Evolutionary conservation across 495 filamentous ascomycete genomes (phyloP).

Genomic region (Podospora didyma): DNA sequence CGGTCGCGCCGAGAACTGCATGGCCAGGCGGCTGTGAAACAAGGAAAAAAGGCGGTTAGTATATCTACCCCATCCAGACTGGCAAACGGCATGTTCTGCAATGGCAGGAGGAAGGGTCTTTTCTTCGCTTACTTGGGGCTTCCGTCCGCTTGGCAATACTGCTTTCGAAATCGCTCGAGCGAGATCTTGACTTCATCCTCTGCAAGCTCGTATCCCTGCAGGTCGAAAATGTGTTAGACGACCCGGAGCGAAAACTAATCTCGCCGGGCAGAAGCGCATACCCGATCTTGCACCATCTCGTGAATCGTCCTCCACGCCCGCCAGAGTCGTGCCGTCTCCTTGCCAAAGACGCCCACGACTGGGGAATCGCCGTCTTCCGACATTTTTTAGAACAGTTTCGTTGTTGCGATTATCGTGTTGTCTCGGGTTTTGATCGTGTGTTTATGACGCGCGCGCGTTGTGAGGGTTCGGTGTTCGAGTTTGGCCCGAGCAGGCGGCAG

Average conservation of each 20-base stretch:
- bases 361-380: constrained; percentile 47
- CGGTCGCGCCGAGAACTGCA: constrained; percentile 83
- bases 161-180: constrained; percentile 65
- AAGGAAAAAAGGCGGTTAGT: neutral
- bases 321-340: constrained; percentile 73
- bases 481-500: neutral
- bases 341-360: constrained; percentile 36
- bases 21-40: constrained; percentile 63
- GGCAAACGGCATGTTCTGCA: too few species aligned
- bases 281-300: constrained; percentile 81
- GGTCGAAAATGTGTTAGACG: neutral
- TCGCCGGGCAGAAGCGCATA: too few species aligned
- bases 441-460: neutral
- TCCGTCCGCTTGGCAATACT: constrained; percentile 66
- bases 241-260: neutral
- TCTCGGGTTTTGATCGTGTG: neutral
- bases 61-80: neutral
- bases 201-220: constrained; percentile 83
- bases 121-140: constrained; percentile 70
- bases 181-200: constrained; percentile 84
- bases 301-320: constrained; percentile 83
- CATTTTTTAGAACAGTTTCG: constrained; percentile 33
- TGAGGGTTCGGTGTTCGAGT: neutral
- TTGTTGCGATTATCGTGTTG: constrained; percentile 3
- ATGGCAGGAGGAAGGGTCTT: too few species aligned